Conservation (phyloP, 1,284 basidiomycete genomes). For the Taiwanofungus camphoratus region DNA sequence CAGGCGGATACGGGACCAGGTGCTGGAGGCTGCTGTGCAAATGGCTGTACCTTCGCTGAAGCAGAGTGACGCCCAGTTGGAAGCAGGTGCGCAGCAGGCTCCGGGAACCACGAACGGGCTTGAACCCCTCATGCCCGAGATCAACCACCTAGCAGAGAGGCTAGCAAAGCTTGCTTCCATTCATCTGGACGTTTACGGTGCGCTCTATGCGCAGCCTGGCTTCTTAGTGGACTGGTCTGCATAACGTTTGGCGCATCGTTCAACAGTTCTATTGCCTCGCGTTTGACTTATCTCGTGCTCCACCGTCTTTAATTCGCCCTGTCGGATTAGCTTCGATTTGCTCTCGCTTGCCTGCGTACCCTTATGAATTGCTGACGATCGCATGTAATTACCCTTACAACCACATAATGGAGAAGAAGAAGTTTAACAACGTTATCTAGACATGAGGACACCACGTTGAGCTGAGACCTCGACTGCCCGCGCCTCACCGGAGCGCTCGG, state of each 20-base stretch:
- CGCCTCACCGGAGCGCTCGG: not conserved
- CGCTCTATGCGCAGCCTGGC: slow-evolving; percentile 64
- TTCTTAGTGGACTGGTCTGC: slow-evolving; percentile 32
- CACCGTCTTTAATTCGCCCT: no score
- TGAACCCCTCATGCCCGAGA: slow-evolving; percentile 65
- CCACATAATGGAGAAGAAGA: slow-evolving; percentile 8
- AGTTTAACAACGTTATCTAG: slow-evolving; percentile 5
- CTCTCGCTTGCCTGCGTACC: not conserved
- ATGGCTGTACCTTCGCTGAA: slow-evolving; percentile 36
- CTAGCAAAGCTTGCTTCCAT: slow-evolving; percentile 64
- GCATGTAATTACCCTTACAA: slow-evolving; percentile 13
- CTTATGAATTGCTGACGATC: slow-evolving; percentile 7
- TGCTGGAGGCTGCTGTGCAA: slow-evolving; percentile 54
- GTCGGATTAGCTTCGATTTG: no score
- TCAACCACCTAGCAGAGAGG: slow-evolving; percentile 60
- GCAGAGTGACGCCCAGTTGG: slow-evolving; percentile 1
- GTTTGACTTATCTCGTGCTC: no score
- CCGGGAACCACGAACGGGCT: slow-evolving; percentile 46
- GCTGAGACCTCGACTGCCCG: not conserved
- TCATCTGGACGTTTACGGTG: slow-evolving; percentile 69
- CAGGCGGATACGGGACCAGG: slow-evolving; percentile 55
- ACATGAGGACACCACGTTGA: not conserved
- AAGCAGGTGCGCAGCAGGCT: slow-evolving; percentile 6
- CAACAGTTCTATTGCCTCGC: no score
- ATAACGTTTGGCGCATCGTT: no score